Evolutionary conservation across 225 moss, liverwort and hornwort genomes (phyloP), one percentile per base, ranked within the genome.

Genomic region (Thuidium tamariscinum): DNA sequence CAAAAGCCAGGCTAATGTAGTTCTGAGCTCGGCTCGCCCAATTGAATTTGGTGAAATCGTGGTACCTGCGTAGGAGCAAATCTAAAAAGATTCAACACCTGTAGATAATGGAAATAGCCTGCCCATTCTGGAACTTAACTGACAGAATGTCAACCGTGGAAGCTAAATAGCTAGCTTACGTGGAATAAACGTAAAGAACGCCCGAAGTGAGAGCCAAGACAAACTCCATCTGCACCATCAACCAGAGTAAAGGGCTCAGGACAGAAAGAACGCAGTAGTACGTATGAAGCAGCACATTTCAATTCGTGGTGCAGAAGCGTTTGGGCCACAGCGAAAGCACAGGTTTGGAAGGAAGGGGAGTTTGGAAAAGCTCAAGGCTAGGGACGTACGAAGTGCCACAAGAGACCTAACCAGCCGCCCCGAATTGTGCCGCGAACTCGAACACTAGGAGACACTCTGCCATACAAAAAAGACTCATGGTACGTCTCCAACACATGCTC

Each of bases 11-110:
- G 84, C 97, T 97, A 51, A 96, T 93, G 51, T 86, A 86, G 77
- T 96, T 94, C 84, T 97, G 97, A 77, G 65, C 57, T 91, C 88
- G 85, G 84, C 68, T 86, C 30, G 92, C 93, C 97, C 97, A 97
- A 82, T 97, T 95, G 86, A 84, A 67, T 77, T 79, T 85, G 61
- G 70, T 69, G 85, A 68, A 83, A 72, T 78, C 68, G 27, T 83
- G 34, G 87, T 96, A 97, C 85, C 97, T 97, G 93, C 81, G 76
- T 64, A 67, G 32, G 36, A 30, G 55, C 34, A 81, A 39, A 48
- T 57, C 71, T 78, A 42, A 74, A 83, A 42, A 54, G 48, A 51
- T 65, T 72, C 44, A 66, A 25, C 48, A 44, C 42, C 44, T 23
- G 26, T 16, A 81, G 81, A 17, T 17, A 34, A 46, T 39, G 34